These are phyloP conservation scores for Grosmannia penicillata DNA, from an alignment of 2,329 filamentous ascomycete genomes.

Conservation along the genomic window DNA sequence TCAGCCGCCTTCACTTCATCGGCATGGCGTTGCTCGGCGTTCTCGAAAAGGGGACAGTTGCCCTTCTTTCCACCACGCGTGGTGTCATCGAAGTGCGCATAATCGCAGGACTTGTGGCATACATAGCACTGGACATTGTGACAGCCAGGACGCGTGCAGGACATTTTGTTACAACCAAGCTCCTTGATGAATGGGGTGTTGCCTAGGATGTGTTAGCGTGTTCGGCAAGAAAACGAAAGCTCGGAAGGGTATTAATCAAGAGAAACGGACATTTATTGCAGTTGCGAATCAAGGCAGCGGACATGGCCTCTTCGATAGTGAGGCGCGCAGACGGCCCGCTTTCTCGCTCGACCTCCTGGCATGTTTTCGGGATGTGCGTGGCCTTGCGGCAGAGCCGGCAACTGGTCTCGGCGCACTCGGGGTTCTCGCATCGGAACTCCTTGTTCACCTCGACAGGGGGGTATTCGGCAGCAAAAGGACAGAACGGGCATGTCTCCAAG, in stretches of 20 bases:
- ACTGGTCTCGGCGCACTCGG: constrained; percentile 46
- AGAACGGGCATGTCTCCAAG: constrained; percentile 67
- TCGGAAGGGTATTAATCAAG: not conserved
- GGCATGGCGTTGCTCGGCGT: constrained; percentile 42
- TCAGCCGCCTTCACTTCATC: constrained; percentile 50
- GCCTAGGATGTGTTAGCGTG: constrained; percentile 22
- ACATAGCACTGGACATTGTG: constrained; percentile 49
- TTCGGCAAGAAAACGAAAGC: not conserved
- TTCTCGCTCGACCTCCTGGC: constrained; percentile 49
- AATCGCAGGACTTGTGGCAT: constrained; percentile 52
- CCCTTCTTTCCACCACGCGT: constrained; percentile 29
- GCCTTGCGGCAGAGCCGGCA: constrained; percentile 54
- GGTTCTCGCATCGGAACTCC: constrained; percentile 59
- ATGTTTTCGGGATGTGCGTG: constrained; percentile 59
- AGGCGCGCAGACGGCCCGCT: constrained; percentile 47
- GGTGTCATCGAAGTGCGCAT: constrained; percentile 53
- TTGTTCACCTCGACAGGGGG: constrained; percentile 50
- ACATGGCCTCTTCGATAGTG: constrained; percentile 72
- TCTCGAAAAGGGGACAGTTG: constrained; percentile 57
- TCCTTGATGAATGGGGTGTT: constrained; percentile 67
- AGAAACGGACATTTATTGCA: constrained; percentile 47
- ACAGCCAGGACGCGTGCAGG: constrained; percentile 42
- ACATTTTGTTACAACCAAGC: constrained; percentile 72
- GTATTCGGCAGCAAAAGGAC: constrained; percentile 63
- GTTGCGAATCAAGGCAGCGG: constrained; percentile 57